Evolutionary conservation across 2,329 filamentous ascomycete species (phyloP).

Genomic region (Pestalotiopsis sp.): DNA sequence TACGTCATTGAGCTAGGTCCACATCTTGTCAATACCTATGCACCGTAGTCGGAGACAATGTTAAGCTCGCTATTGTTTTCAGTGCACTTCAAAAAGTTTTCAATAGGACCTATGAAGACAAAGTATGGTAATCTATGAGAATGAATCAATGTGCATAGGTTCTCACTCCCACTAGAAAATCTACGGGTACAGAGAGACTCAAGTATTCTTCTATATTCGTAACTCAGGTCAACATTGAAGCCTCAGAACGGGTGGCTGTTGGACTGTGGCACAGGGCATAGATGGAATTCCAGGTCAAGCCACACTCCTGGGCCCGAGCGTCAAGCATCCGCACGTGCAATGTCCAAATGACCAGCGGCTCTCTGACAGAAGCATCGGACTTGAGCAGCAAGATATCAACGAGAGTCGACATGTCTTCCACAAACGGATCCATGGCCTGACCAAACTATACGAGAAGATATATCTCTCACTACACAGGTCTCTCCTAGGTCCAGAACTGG

Average conservation of each 20-base stretch:
- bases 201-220: no score
- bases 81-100: no score
- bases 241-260: background rate
- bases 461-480: background rate
- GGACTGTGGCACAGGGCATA: background rate
- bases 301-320: background rate
- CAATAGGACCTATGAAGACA: no score
- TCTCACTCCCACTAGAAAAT: no score
- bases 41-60: no score
- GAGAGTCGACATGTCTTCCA: slow-evolving; percentile 5
- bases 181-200: no score
- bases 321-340: background rate
- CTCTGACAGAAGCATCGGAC: background rate
- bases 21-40: no score
- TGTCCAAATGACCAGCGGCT: slow-evolving; percentile 2
- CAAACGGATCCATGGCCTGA: background rate
- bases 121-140: no score
- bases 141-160: no score
- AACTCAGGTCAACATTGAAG: no score
- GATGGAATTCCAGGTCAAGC: background rate
- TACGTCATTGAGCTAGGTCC: no score
- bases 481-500: background rate
- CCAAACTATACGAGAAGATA: background rate
- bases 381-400: background rate
- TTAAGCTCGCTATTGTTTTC: no score